Evolutionary conservation across 306 rosid genomes (phyloP), one percentile per base, ranked within the genome.

Genomic region (Medicago lupulina): DNA sequence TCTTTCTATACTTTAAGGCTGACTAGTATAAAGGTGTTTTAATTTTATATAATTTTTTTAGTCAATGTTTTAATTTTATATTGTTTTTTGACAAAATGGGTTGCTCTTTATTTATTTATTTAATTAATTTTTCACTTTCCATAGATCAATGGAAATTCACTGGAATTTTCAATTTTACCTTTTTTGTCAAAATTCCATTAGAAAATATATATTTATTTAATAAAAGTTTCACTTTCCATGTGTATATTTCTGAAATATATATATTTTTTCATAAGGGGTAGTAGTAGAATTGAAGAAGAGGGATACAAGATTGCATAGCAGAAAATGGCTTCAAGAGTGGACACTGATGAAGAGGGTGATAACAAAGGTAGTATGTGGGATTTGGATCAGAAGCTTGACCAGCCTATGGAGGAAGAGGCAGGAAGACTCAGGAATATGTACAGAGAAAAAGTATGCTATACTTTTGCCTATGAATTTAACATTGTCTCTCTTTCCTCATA

Each of bases 351-450:
- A 47, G 90, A 86, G 10, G 72, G 79, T 74, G 86, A 80, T 53
- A 82, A 46, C 81, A 86, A 51, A 80, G 98, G 98, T 55, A 87
- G 95, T 58, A 91, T 93, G 96, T 93, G 98, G 98, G 96, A 65
- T 80, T 84, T 93, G 81, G 93, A 91, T 83, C 97, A 93, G 91
- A 91, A 88, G 83, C 87, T 93, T 19, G 98, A 93, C 77, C 96
- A 93, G 67, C 89, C 98, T 64, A 93, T 93, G 97, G 98, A 93
- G 70, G 97, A 91, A 77, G 98, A 93, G 67, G 98, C 97, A 18
- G 93, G 93, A 58, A 89, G 92, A 85, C 92, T 93, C 59, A 87
- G 76, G 70, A 93, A 81, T 82, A 93, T 93, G 98, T 93, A 91
- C 87, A 91, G 83, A 76, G 98, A 93, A 83, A 93, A 93, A 82